Evolutionary conservation across 1,284 basidiomycete species (phyloP).

Genomic region (Filobasidium uniguttulatum): DNA sequence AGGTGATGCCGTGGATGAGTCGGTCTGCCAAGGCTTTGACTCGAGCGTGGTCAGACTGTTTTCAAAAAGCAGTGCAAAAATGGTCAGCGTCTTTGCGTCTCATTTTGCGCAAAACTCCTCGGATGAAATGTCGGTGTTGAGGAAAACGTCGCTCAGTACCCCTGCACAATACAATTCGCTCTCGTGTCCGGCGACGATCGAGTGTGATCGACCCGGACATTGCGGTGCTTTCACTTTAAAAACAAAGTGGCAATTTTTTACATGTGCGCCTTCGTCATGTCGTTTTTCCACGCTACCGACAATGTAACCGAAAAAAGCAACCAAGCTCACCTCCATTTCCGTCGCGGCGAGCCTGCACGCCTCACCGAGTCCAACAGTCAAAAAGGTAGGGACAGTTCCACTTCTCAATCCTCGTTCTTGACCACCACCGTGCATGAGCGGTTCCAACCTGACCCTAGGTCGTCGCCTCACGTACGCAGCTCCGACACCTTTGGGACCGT

Average conservation of each 20-base stretch:
- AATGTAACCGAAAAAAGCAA: background rate
- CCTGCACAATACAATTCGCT: conserved; percentile 23
- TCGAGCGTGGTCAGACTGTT: conserved; percentile 69
- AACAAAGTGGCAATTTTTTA: too few species aligned
- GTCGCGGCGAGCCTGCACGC: conserved; percentile 79
- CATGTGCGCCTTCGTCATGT: too few species aligned
- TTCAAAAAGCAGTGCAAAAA: background rate
- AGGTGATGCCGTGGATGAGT: conserved; percentile 66
- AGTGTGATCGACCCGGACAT: background rate
- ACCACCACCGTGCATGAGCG: conserved; percentile 88
- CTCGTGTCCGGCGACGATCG: conserved; percentile 1
- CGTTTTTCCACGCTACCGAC: background rate
- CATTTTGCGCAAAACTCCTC: background rate
- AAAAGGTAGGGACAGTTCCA: conserved; percentile 79
- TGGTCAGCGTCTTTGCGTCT: too few species aligned
- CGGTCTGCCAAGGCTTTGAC: conserved; percentile 66
- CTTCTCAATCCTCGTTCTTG: conserved; percentile 92
- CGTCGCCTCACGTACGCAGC: conserved; percentile 86
- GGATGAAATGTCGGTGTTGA: background rate
- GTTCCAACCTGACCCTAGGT: conserved; percentile 87
- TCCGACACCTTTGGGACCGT: conserved; percentile 95
- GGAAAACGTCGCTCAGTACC: conserved; percentile 21
- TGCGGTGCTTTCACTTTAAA: too few species aligned
- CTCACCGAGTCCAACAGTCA: conserved; percentile 89
- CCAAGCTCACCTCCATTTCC: conserved; percentile 74